These are phyloP conservation scores for Periconia macrospinosa DNA, from an alignment of 2,329 filamentous ascomycete species.

Conservation along the genomic window DNA sequence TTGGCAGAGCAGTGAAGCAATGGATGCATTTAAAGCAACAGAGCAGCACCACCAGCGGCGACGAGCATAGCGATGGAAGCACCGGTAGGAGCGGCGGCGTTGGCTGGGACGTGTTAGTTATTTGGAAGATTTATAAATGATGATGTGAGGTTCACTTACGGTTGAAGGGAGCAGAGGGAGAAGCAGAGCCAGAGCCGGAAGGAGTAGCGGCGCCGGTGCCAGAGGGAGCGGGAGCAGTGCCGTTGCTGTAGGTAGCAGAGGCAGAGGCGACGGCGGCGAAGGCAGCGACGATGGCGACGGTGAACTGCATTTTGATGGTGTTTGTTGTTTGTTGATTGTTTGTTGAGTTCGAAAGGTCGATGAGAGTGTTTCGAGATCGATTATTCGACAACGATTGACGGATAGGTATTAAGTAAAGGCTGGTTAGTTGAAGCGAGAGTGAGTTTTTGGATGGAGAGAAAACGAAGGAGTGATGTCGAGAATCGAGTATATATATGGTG, in stretches of 20 bases:
- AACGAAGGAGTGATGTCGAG: not conserved
- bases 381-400: conserved; percentile 3
- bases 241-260: conserved; percentile 27
- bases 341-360: conserved; percentile 2
- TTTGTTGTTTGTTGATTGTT: conserved; percentile 6
- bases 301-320: conserved; percentile 35
- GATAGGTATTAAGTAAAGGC: not conserved
- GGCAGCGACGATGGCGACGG: conserved; percentile 25
- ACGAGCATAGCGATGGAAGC: conserved; percentile 11
- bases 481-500: not conserved
- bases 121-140: not conserved
- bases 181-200: conserved; percentile 7
- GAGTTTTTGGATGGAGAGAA: not conserved
- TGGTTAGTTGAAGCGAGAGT: not conserved
- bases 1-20: conserved; percentile 1
- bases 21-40: conserved; percentile 14
- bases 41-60: conserved; percentile 34
- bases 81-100: conserved; percentile 9
- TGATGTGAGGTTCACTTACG: not conserved
- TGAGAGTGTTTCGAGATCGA: not conserved
- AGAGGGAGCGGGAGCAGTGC: conserved; percentile 25
- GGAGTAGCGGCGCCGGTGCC: conserved; percentile 20
- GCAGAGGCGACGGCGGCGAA: conserved; percentile 32
- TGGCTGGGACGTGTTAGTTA: not conserved
- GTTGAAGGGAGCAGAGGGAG: conserved; percentile 2